phyloP scores from a whole-genome alignment of 2,329 filamentous ascomycete species.

The Hypoxylon sp. region DNA sequence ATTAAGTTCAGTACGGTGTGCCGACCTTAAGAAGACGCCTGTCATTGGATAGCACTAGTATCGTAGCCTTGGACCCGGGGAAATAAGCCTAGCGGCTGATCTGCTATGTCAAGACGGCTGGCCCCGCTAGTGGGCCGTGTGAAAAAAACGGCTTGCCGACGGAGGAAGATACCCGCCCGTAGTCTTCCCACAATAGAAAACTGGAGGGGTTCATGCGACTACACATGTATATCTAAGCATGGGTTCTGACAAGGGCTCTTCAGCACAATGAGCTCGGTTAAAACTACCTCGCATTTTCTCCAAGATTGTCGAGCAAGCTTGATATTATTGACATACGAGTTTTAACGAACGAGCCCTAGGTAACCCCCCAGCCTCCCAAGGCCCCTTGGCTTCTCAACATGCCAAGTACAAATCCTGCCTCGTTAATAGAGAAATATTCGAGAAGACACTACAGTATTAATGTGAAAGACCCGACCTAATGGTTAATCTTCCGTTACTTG shows the following conservation, averaged over 20 bases:
- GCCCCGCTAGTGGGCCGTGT: slow-evolving; percentile 6
- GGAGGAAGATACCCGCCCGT: slow-evolving; percentile 7
- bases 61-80: slow-evolving; percentile 6
- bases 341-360: not conserved
- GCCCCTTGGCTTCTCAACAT: not conserved
- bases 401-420: slow-evolving; percentile 12
- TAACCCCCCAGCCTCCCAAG: not conserved
- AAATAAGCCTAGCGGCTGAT: slow-evolving; percentile 16
- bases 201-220: slow-evolving; percentile 12
- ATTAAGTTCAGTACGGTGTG: not conserved
- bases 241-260: slow-evolving; percentile 3
- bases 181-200: slow-evolving; percentile 4
- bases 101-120: slow-evolving; percentile 6
- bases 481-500: slow-evolving; percentile 4
- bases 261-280: slow-evolving; percentile 4
- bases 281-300: not conserved
- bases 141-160: slow-evolving; percentile 11
- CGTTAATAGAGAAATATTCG: slow-evolving; percentile 16
- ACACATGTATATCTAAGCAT: slow-evolving; percentile 3
- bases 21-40: slow-evolving; percentile 5
- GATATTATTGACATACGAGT: slow-evolving; percentile 8
- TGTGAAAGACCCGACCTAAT: slow-evolving; percentile 6
- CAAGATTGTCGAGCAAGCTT: slow-evolving; percentile 8
- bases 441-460: slow-evolving; percentile 10
- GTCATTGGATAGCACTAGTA: slow-evolving; percentile 4